Base-by-base conservation (phyloP, 1,284 basidiomycete genomes). In the Paramarasmius palmivorus region DNA sequence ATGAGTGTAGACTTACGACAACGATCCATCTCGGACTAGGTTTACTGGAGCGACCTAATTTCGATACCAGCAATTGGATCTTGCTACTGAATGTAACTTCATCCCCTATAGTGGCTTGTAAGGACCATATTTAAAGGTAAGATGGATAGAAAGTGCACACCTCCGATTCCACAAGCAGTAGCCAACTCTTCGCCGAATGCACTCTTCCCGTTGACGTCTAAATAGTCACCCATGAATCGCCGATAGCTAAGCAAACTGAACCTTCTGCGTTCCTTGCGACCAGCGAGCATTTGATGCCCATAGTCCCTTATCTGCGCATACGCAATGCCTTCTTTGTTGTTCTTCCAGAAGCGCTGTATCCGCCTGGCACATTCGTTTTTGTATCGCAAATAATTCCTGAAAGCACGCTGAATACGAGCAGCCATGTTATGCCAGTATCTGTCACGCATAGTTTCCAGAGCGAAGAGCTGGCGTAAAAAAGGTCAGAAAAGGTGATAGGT, bases 341-440 rank as follows among this genome's bases (percentile, higher is more conserved):
- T 94, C 75, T 90, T 93, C 96, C 96, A 99, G 83, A 98, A 98
- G 48, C 95, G 79, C 70, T 99, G 97, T 57, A 99, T 99, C 57
- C 95, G 89, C 42, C 83, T 84, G 8, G 97, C 97, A 62, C 94
- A 96, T 68, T 98, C 97, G 61, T 95, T 83, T 73, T 93, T 94
- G 74, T 97, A 94, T 19, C 96, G 84, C 78, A 96, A 82, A 68
- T 96, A 98, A 68, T 97, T 96, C 57, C 96, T 82, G 84, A 89
- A 99, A 4, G 95, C 95, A 36, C 96, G 88, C 72, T 99, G 97
- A 52, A 99, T 99, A 47, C 96, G 89, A 38, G 76, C 86, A 0
- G 96, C 96, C 96, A 99, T 99, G 68, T 98, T 98, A 73, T 99
- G 97, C 97, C 97, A 99, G 73, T 99, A 99, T 54, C 92, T 86